These are phyloP conservation scores for Gymnopus androsaceus DNA, from an alignment of 1,284 basidiomycete genomes.

Conservation along the genomic window DNA sequence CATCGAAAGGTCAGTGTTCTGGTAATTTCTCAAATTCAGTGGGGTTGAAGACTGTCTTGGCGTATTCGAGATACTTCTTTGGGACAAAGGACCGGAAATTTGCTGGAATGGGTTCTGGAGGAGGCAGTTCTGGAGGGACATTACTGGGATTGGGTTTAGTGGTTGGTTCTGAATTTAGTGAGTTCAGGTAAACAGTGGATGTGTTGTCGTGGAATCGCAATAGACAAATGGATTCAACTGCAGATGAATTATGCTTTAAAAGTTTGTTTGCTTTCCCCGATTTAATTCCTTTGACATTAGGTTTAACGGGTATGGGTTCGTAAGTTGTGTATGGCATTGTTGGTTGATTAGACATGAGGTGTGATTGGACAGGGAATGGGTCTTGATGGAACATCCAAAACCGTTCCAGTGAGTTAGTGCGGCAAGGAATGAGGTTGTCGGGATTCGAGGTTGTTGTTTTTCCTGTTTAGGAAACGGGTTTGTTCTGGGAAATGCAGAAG, in stretches of 20 bases:
- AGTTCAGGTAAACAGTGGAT: not conserved
- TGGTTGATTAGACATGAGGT: too few species aligned
- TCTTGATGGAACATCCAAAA: not conserved
- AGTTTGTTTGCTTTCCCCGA: not conserved
- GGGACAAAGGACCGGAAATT: not conserved
- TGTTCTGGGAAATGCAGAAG: not conserved
- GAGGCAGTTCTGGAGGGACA: not conserved
- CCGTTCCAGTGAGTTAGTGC: not conserved
- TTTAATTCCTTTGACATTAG: too few species aligned
- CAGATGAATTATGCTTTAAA: not conserved
- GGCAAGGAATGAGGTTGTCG: not conserved
- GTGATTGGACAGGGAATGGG: not conserved
- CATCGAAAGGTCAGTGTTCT: not conserved
- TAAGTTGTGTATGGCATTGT: too few species aligned
- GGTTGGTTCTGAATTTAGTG: too few species aligned
- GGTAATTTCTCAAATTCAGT: not conserved
- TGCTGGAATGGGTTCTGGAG: not conserved
- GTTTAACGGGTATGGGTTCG: too few species aligned
- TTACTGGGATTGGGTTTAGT: too few species aligned
- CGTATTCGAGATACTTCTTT: not conserved
- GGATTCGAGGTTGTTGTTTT: not conserved
- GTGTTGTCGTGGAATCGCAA: not conserved
- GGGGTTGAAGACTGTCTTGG: conserved; percentile 3
- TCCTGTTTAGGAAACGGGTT: not conserved
- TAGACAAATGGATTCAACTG: not conserved